Base-by-base conservation (phyloP, 768 basidiomycete genomes). In the Lactarius sanguifluus region DNA sequence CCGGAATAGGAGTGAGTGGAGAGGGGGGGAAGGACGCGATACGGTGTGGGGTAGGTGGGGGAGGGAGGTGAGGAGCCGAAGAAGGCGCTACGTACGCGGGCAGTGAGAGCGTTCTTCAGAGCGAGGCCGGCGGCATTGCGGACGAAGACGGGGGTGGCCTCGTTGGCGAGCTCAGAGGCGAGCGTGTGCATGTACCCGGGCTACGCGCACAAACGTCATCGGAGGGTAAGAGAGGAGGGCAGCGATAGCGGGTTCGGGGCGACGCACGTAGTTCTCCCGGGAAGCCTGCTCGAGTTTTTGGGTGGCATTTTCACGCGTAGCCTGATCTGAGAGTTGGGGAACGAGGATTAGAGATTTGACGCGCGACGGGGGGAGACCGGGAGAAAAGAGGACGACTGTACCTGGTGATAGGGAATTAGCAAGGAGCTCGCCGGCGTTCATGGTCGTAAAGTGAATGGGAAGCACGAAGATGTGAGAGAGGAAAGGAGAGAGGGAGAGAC, bases 81-180 rank as follows among this genome's bases (percentile, higher is more conserved):
- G 58, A 62, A 64, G 54, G 64, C 54, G 43, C 62, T 64, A 64
- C 92, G 78, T 81, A 98, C 96, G 73, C 93, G 83, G 67, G 96
- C 94, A 40, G 89, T 85, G 65, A 99, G 79, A 67, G 94, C 86
- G 77, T 99, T 99, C 85, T 98, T 99, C 78, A 99, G 81, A 23
- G 96, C 96, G 60, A 99, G 83, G 76, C 94, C 95, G 28, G 97
- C 96, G n/a, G 96, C 95, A 74, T 92, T 96, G 71, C 97, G 84
- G 61, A 96, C 85, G 76, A 94, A 88, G 40, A 87, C 73, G 16
- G 83, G 81, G 7, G 83, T 84, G 54, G 69, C 79, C 75, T 95
- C 93, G 71, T 94, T 89, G 34, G 88, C 86, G 57, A 99, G 85
- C 70, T 94, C 92, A 20, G 85, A 79, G 20, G 92, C 89, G 69